Conservation (phyloP, 2,329 filamentous ascomycete species). For the Fusarium duplospermum region DNA sequence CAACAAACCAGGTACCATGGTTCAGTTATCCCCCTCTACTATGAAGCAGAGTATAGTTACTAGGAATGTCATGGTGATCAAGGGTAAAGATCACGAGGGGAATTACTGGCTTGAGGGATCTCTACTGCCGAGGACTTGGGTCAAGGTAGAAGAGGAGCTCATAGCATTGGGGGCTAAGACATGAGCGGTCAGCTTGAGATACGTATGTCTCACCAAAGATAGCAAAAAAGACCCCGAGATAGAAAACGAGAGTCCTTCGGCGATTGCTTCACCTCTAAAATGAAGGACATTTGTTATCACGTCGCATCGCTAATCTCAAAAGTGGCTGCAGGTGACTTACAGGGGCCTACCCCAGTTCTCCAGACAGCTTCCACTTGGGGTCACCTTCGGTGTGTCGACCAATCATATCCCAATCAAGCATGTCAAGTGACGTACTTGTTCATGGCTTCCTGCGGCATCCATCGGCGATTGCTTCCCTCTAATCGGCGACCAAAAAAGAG, state of each 20-base stretch:
- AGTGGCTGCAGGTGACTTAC: conserved; percentile 18
- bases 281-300: neutral
- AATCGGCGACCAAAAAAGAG: conserved; percentile 22
- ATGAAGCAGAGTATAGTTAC: conserved; percentile 10
- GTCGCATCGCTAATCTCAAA: neutral
- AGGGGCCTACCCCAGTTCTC: conserved; percentile 6
- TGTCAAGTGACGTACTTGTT: conserved; percentile 25
- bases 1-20: conserved; percentile 32
- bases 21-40: conserved; percentile 24
- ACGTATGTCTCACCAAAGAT: neutral
- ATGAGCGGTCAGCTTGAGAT: neutral
- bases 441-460: conserved; percentile 31
- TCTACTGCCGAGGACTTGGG: conserved; percentile 42
- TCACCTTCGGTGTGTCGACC: conserved; percentile 15
- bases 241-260: neutral
- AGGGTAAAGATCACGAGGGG: conserved; percentile 45
- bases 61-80: conserved; percentile 32
- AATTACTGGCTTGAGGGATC: conserved; percentile 46
- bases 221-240: neutral
- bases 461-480: conserved; percentile 31
- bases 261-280: neutral
- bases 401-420: neutral
- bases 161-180: neutral
- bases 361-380: conserved; percentile 22
- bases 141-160: conserved; percentile 40